Conservation (phyloP, 129 eudicot genomes). For the Ambrosia trifida region DNA sequence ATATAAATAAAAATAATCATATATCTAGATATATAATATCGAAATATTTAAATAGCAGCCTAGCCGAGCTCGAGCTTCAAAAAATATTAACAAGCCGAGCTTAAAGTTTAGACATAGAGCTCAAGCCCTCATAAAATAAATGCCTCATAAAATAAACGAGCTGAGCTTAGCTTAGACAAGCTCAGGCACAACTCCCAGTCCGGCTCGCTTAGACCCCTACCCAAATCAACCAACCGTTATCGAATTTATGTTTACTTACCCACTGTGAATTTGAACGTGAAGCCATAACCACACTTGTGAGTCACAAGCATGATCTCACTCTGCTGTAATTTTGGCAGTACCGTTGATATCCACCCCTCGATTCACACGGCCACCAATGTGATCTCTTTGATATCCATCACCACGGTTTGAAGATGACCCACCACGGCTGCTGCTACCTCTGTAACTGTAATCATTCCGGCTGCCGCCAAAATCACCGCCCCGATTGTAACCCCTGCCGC, state of each 20-base stretch:
- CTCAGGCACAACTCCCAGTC: neutral
- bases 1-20: no score
- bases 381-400: conserved; percentile 61
- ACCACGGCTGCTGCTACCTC: conserved; percentile 58
- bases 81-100: neutral
- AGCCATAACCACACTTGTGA: conserved; percentile 23
- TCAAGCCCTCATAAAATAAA: neutral
- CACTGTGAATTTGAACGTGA: conserved; percentile 17
- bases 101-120: neutral
- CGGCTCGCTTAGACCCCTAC: neutral
- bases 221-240: conserved; percentile 17
- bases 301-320: conserved; percentile 55
- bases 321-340: conserved; percentile 48
- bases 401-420: conserved; percentile 52
- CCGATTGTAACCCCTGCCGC: conserved; percentile 62
- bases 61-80: neutral
- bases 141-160: neutral
- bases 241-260: conserved; percentile 13
- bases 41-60: no score
- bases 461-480: conserved; percentile 55
- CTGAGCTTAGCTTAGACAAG: neutral
- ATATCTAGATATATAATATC: no score
- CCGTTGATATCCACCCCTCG: conserved; percentile 57
- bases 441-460: conserved; percentile 54
- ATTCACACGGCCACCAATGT: conserved; percentile 50